Evolutionary conservation across 2,329 filamentous ascomycete genomes (phyloP).

Genomic region (Periconia sp.): DNA sequence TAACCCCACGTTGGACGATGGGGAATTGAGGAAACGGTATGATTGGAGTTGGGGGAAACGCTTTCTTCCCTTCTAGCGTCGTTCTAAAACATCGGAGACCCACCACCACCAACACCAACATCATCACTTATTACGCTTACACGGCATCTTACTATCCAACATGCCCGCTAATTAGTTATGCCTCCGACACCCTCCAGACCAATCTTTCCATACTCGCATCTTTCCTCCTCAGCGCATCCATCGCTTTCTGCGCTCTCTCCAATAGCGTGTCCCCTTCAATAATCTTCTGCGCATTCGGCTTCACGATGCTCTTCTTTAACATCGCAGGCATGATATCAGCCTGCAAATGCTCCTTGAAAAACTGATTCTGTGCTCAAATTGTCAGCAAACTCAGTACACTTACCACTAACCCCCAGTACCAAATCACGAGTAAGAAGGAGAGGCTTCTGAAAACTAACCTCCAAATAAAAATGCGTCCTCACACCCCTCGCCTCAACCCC

Average conservation of each 20-base stretch:
- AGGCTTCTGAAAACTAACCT: constrained; percentile 39
- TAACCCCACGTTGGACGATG: too few species aligned
- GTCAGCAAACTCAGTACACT: background rate
- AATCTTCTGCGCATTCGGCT: constrained; percentile 45
- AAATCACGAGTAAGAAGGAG: too few species aligned
- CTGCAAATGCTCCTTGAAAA: constrained; percentile 58
- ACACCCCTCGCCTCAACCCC: constrained; percentile 58
- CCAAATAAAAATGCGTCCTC: constrained; percentile 56
- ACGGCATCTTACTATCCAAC: too few species aligned
- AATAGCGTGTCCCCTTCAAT: constrained; percentile 47
- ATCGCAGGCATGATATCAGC: constrained; percentile 57
- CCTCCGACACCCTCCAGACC: constrained; percentile 42
- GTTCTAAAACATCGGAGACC: too few species aligned
- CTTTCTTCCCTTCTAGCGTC: too few species aligned
- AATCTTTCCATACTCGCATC: constrained; percentile 50
- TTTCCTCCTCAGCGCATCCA: constrained; percentile 48
- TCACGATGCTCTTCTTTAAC: constrained; percentile 42
- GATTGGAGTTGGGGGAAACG: too few species aligned
- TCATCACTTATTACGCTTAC: too few species aligned
- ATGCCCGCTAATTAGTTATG: background rate
- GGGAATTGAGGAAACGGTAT: too few species aligned
- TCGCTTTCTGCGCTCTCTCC: constrained; percentile 46
- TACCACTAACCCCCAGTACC: too few species aligned
- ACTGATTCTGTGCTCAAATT: constrained; percentile 51
- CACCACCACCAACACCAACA: too few species aligned